phyloP scores from a whole-genome alignment of 2,329 filamentous ascomycete genomes.

The Botrytis byssoidea region DNA sequence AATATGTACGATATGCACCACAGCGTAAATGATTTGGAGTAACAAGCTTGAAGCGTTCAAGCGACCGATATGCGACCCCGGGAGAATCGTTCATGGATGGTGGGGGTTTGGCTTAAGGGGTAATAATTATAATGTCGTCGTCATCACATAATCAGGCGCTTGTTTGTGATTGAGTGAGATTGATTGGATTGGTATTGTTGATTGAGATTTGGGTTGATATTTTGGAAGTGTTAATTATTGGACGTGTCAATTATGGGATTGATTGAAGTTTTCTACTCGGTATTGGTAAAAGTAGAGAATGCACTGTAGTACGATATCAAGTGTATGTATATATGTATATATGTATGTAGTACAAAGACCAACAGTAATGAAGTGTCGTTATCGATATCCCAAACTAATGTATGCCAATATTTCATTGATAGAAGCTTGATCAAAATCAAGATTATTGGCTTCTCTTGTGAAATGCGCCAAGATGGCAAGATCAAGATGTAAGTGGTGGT shows the following conservation, averaged over 20 bases:
- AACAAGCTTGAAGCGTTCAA: neutral
- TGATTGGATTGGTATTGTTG: neutral
- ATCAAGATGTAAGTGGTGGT: neutral
- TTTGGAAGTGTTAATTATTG: neutral
- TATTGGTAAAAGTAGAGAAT: neutral
- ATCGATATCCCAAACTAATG: neutral
- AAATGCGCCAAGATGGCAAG: neutral
- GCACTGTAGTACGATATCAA: neutral
- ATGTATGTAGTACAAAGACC: too few species aligned
- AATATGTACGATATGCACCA: neutral
- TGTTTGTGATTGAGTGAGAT: neutral
- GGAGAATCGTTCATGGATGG: neutral
- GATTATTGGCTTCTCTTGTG: neutral
- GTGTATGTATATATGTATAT: too few species aligned
- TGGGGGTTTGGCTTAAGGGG: neutral
- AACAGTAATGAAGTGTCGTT: neutral
- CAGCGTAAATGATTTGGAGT: neutral
- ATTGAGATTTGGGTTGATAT: neutral
- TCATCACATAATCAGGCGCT: neutral
- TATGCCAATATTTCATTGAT: neutral
- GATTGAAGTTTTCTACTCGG: neutral
- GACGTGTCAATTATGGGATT: neutral
- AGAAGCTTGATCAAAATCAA: slow-evolving; percentile 9
- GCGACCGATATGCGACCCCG: neutral
- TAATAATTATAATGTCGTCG: neutral